A percentile compares a stretch with the other conserved stretches of the same genome.
phyloP scores from a whole-genome alignment of 2,329 filamentous ascomycete species.

The Cladophialophora yegresii region DNA sequence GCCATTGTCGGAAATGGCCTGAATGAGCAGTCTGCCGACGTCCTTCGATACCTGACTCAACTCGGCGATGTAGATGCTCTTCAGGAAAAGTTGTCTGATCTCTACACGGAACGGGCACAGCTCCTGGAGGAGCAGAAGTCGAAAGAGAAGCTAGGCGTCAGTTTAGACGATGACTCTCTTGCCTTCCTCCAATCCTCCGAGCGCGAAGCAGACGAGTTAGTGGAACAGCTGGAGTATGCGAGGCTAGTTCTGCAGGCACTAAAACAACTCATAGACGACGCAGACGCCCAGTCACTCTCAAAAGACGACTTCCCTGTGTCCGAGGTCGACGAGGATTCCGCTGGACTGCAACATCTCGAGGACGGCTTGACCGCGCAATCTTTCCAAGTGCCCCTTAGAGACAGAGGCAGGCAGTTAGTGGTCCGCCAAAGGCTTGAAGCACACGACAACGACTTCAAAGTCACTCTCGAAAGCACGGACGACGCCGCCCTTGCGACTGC shows the following conservation, averaged over 20 bases:
- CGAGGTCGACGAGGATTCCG: background rate
- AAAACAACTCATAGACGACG: conserved; percentile 8
- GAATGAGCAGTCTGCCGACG: background rate
- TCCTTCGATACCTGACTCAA: conserved; percentile 6
- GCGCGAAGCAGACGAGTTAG: background rate
- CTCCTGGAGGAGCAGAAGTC: conserved; percentile 8
- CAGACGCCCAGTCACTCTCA: background rate
- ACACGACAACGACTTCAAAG: background rate
- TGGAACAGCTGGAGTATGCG: conserved; percentile 19
- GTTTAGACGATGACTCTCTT: conserved; percentile 13
- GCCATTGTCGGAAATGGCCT: background rate
- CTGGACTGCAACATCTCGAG: background rate
- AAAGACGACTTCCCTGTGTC: background rate
- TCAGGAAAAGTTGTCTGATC: conserved; percentile 4
- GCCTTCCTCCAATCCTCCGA: conserved; percentile 9
- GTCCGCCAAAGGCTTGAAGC: background rate
- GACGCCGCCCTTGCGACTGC: conserved; percentile 4
- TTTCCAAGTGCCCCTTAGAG: background rate
- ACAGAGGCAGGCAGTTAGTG: background rate
- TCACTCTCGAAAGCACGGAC: background rate
- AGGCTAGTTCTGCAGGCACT: conserved; percentile 8
- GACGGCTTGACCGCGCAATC: background rate
- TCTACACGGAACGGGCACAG: background rate
- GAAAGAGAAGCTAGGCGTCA: conserved; percentile 14
- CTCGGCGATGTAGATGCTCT: conserved; percentile 12